Percentiles rank a stretch among this genome's conserved stretches.
phyloP scores from a whole-genome alignment of 1,284 basidiomycete species.

The Apiotrichum gracile region DNA sequence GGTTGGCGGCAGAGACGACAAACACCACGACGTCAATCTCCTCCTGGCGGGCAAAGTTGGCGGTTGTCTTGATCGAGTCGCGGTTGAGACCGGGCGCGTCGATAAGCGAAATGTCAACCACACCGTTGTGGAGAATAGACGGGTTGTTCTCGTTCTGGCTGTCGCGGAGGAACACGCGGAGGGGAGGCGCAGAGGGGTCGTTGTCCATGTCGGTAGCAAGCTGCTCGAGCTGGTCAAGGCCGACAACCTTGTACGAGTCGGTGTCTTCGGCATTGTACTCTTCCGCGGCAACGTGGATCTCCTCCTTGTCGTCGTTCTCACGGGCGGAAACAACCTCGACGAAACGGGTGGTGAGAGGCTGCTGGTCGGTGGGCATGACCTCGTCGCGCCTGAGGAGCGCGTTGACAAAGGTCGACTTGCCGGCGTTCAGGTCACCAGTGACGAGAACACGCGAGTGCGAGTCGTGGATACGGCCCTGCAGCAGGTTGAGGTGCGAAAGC shows the following conservation, averaged over 20 bases:
- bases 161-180: conserved; percentile 72
- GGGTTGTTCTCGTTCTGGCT: conserved; percentile 66
- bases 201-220: conserved; percentile 69
- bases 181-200: conserved; percentile 59
- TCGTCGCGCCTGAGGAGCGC: conserved; percentile 72
- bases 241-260: conserved; percentile 66
- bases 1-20: conserved; percentile 96
- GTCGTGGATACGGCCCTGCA: conserved; percentile 81
- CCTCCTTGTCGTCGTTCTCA: conserved; percentile 58
- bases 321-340: conserved; percentile 93
- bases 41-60: conserved; percentile 90
- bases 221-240: conserved; percentile 67
- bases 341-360: conserved; percentile 95
- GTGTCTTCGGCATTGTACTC: conserved; percentile 69
- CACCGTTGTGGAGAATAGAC: conserved; percentile 89
- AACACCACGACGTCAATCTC: conserved; percentile 99
- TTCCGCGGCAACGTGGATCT: conserved; percentile 46
- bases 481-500: conserved; percentile 73
- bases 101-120: conserved; percentile 96
- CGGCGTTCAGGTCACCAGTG: conserved; percentile 98
- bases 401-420: conserved; percentile 98
- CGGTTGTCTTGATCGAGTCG: conserved; percentile 92
- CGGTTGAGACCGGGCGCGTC: conserved; percentile 97
- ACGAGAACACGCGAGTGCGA: conserved; percentile 94
- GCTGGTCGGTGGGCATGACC: conserved; percentile 96